These are phyloP conservation scores for Elaeis oleifera DNA, from an alignment of 202 grass and related monocot genomes.

Conservation along the genomic window DNA sequence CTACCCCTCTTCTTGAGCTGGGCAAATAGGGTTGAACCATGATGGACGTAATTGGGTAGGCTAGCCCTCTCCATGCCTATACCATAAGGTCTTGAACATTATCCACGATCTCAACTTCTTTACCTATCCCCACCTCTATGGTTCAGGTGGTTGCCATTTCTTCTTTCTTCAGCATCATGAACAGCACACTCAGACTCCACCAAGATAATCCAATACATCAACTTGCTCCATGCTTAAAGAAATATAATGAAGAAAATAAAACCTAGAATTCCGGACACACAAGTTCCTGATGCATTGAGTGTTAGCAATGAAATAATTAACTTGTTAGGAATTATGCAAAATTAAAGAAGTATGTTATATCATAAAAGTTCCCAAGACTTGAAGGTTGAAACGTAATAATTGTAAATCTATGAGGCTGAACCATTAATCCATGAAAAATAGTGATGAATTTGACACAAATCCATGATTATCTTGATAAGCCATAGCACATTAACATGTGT, in stretches of 20 bases:
- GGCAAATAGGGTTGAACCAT: conserved; percentile 33
- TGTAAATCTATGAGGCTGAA: too few relatives aligned
- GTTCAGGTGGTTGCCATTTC: conserved; percentile 64
- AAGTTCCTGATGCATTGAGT: background rate
- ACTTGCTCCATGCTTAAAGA: conserved; percentile 36
- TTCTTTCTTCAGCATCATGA: conserved; percentile 85
- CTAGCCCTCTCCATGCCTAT: conserved; percentile 58
- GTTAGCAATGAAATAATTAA: too few relatives aligned
- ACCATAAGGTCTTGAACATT: conserved; percentile 64
- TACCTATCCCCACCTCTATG: conserved; percentile 68
- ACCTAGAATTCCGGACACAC: background rate
- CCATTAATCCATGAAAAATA: too few relatives aligned
- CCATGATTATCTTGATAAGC: too few relatives aligned
- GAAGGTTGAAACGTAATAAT: too few relatives aligned
- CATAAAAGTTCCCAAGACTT: too few relatives aligned
- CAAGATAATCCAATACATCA: conserved; percentile 83
- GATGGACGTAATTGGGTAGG: conserved; percentile 54
- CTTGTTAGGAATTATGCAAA: too few relatives aligned
- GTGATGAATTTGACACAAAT: too few relatives aligned
- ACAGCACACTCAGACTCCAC: conserved; percentile 60
- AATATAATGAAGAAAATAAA: background rate
- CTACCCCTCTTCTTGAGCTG: conserved; percentile 37
- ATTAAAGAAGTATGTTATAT: too few relatives aligned
- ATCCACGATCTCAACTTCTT: conserved; percentile 37
- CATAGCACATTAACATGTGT: too few relatives aligned